Evolutionary conservation across 176 grass and related monocot species (phyloP), one percentile per base, ranked within the genome.

Genomic region (Urochloa ruziziensis): DNA sequence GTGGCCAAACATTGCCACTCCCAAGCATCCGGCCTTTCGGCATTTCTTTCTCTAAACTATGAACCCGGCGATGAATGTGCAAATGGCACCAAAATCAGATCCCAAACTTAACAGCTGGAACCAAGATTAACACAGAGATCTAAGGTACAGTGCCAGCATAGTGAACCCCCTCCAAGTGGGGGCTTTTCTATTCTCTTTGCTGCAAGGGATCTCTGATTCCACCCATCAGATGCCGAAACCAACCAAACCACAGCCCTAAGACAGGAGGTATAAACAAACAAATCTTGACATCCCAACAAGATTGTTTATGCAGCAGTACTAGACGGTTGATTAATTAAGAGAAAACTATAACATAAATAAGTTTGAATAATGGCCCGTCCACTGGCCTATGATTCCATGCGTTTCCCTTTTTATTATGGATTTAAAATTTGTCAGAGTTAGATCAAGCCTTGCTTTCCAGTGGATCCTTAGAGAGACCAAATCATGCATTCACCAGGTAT

Each of bases 381-480:
- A 86, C 65, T 78, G 47, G 72, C 79, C 58, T 73, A 78, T 51
- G 73, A 79, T 86, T 86, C 84, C 88, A 56, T 35, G 33, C 82
- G 53, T 34, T 53, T 47, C 13, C 32, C 30, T 18, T 43, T 18
- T 10, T 4, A 10, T 10, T 63, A 29, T 21, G 64, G 44, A 77
- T 63, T 65, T 70, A 64, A 70, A 65, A 60, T 43, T 19, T 40
- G 23, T 79, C 37, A 12, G 65, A 79, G 80, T 79, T 90, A 79
- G 74, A 90, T 83, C 66, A 83, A 59, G 28, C 66, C 28, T 77
- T 83, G 88, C 84, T 90, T 83, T 90, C 84, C 62, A 9, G 67
- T 86, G 80, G 88, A 79, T 86, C 67, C 77, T 81, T 65, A 23
- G 79, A 53, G 44, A 52, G 25, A 78, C 56, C 67, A 67, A 90